A percentile compares a stretch with the other conserved stretches of the same genome.
These are phyloP conservation scores for Fusarium acutatum DNA, from an alignment of 2,329 filamentous ascomycete genomes.

Conservation along the genomic window DNA sequence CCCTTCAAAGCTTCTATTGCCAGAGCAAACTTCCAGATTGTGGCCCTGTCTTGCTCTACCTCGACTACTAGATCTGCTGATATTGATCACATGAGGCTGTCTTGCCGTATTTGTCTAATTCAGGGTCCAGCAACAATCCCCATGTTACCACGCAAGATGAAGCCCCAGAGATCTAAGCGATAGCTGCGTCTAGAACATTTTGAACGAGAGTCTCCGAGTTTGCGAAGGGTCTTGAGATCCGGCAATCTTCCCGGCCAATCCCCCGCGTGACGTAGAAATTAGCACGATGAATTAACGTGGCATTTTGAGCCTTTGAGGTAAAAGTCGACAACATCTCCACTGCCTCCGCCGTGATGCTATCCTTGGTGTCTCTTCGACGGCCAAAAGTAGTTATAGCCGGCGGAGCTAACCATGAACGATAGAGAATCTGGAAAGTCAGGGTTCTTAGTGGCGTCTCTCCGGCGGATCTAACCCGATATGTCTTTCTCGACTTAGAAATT, in stretches of 20 bases:
- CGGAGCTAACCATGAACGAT: slow-evolving; percentile 23
- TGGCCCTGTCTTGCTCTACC: background rate
- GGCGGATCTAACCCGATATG: slow-evolving; percentile 37
- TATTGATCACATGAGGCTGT: background rate
- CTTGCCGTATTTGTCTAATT: background rate
- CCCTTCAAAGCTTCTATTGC: background rate
- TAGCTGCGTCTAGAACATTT: slow-evolving; percentile 8
- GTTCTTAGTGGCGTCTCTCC: background rate
- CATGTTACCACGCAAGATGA: background rate
- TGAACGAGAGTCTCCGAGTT: slow-evolving; percentile 22
- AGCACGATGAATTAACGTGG: slow-evolving; percentile 31
- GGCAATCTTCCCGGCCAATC: slow-evolving; percentile 12
- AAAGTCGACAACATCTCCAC: slow-evolving; percentile 28
- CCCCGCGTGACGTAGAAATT: slow-evolving; percentile 37
- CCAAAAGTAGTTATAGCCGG: slow-evolving; percentile 13
- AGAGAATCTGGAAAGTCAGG: background rate
- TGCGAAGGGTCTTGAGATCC: background rate
- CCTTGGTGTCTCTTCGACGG: background rate
- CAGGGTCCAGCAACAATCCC: background rate
- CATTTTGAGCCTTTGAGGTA: slow-evolving; percentile 8
- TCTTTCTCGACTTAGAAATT: slow-evolving; percentile 30
- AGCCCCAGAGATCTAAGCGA: background rate
- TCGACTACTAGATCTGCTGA: background rate
- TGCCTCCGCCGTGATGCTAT: slow-evolving; percentile 31
- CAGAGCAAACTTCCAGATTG: background rate